Evolutionary conservation across 495 filamentous ascomycete genomes (phyloP).

Genomic region (Xylaria cubensis): DNA sequence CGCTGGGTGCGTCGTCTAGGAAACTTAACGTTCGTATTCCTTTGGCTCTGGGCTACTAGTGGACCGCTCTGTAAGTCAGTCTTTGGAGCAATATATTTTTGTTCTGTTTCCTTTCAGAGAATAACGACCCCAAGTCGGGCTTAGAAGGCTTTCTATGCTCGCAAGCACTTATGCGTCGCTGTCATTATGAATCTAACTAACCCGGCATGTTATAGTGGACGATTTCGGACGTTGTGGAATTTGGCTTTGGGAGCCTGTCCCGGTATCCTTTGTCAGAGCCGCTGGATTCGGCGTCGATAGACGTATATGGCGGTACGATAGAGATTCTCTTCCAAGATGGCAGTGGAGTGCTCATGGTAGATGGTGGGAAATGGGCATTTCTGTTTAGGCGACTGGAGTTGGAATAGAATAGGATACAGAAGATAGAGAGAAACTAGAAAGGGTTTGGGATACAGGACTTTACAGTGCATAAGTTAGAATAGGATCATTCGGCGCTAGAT

Average conservation of each 20-base stretch:
- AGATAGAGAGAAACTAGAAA: not conserved
- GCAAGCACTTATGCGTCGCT: not conserved
- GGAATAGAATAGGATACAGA: not conserved
- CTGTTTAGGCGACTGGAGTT: slow-evolving; percentile 40
- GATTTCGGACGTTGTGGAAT: slow-evolving; percentile 68
- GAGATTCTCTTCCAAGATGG: slow-evolving; percentile 52
- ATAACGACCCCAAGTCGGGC: not conserved
- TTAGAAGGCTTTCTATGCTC: not conserved
- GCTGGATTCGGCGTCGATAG: slow-evolving; percentile 59
- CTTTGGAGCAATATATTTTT: not conserved
- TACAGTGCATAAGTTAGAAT: not conserved
- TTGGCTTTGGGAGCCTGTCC: slow-evolving; percentile 75
- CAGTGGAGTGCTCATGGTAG: slow-evolving; percentile 49
- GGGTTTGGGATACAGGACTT: not conserved
- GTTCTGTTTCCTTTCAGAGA: not conserved
- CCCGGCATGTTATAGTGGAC: slow-evolving; percentile 46
- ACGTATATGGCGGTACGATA: slow-evolving; percentile 65
- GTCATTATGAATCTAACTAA: not conserved
- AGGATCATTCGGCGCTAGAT: not conserved
- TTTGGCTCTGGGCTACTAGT: slow-evolving; percentile 66
- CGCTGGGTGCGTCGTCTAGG: slow-evolving; percentile 47
- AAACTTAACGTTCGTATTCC: slow-evolving; percentile 59
- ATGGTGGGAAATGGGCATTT: slow-evolving; percentile 72
- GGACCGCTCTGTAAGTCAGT: slow-evolving; percentile 39
- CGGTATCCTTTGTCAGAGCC: slow-evolving; percentile 63